Evolutionary conservation across 2,329 filamentous ascomycete species (phyloP), one percentile per base, ranked within the genome.

Genomic region (Fusarium phyllophilum): DNA sequence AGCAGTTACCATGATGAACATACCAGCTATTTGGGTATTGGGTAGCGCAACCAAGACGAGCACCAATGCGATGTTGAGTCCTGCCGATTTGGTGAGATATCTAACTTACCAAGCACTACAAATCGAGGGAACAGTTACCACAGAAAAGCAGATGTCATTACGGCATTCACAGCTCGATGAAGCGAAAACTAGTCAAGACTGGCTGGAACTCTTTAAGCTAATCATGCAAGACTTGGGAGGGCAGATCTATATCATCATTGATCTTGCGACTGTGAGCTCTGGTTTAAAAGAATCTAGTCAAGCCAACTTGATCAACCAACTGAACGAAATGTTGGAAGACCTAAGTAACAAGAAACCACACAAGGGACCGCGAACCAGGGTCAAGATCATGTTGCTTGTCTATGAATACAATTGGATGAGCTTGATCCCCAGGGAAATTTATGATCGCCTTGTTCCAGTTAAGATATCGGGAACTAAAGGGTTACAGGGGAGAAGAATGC

Each of bases 71-170:
- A 34, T 29, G 7, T 8, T 63, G 5, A 52, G 31, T 6, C 52
- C 44, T 0, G 36, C 31, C 5, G 63, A 72, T 7, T 11, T 72
- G 2, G 12, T 68, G 24, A 72, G 59, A 5, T 72, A 68, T 2
- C 42, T 72, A 1, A 56, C 55, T 9, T 72, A 45, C 33, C 70
- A 72, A n/a, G 59, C 58, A 1, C 0, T 72, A 3, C 46, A 24
- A 8, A 22, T 72, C 26, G 41, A 34, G 0, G 44, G 55, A 7
- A 41, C 3, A 14, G 15, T 56, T 1, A 57, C 42, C 0, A 64
- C 63, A 1, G 70, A 72, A 17, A 68, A 58, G 24, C 33, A 68
- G 1, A 49, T 72, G 36, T 64, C 70, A 7, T 11, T 62, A 13
- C 5, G 57, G 0, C 31, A 48, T 20, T 64, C 55, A 0, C 63